A percentile compares a stretch with the other conserved stretches of the same genome.
Evolutionary conservation across 352 stramenopile genomes (phyloP).

Genomic region (Pythium dissimile): DNA sequence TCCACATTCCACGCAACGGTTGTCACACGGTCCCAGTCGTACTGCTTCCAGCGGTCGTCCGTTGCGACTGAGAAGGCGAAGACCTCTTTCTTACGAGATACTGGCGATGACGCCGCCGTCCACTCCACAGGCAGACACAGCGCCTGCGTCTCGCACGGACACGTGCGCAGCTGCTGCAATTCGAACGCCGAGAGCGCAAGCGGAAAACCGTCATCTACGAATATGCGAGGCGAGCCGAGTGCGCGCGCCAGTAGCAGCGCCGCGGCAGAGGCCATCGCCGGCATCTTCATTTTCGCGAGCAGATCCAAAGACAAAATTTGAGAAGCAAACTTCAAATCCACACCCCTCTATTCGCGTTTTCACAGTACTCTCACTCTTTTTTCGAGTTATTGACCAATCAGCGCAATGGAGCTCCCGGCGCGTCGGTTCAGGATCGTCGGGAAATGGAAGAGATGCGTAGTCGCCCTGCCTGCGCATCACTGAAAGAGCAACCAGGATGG

Average conservation of each 20-base stretch:
- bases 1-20: slow-evolving; percentile 84
- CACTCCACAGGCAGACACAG: slow-evolving; percentile 59
- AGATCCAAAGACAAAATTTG: not conserved
- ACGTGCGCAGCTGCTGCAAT: slow-evolving; percentile 29
- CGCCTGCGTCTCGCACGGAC: slow-evolving; percentile 38
- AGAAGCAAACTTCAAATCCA: not conserved
- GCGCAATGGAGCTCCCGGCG: not conserved
- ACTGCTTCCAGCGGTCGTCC: slow-evolving; percentile 65
- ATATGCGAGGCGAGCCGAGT: not conserved
- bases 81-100: slow-evolving; percentile 43
- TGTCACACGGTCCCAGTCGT: slow-evolving; percentile 78
- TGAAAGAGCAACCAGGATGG: too few species aligned
- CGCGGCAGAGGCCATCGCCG: slow-evolving; percentile 13
- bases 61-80: slow-evolving; percentile 74
- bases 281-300: not conserved
- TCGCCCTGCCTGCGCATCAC: not conserved
- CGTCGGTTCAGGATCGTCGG: slow-evolving; percentile 15
- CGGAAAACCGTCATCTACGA: slow-evolving; percentile 2
- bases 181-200: slow-evolving; percentile 33
- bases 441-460: not conserved
- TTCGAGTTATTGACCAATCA: slow-evolving; percentile 17
- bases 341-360: not conserved
- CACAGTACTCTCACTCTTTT: not conserved
- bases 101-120: not conserved
- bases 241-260: not conserved